Base-by-base conservation (phyloP, 805 yeast genomes). In the Tetrapisispora namnaoensis region DNA sequence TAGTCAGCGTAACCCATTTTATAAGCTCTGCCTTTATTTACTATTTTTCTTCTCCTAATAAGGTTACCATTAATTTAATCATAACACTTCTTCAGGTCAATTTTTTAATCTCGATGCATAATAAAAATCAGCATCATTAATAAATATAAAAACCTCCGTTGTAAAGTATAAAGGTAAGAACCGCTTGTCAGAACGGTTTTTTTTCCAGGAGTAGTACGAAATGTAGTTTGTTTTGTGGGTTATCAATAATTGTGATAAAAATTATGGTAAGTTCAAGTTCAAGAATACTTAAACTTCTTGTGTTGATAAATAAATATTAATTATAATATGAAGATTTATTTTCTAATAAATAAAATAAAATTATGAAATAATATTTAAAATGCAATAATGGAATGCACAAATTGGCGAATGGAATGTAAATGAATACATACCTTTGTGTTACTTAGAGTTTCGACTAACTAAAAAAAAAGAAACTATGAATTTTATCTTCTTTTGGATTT, bases 401-500 rank as follows among this genome's bases (percentile, higher is more conserved):
- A 32, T 32, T 14, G 18, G 21, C n/a, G 4, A n/a, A 36, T 9
- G 7, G 10, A 4, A 18, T 36, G 36, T 34, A 34, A 36, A 32
- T 32, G n/a, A 32, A 32, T 14, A 7, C 35, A 32, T 32, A 14
- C 35, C n/a, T 32, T 6, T 24, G 8, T 24, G 28, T 8, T 24
- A 24, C 5, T 34, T 34, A 34, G 16, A 6, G 17, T 34, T 34
- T 18, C 13, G 22, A n/a, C 9, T 14, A 38, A 38, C 21, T 13
- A 21, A 38, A 38, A 38, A 20, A 18, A 5, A 24, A n/a, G n/a
- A 24, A 24, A 24, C 28, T 8, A 6, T 24, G 28, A 8, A 24
- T 21, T 2, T 37, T 18, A 39, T 28, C n/a, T 46, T 28, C 42
- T 46, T 28, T 41, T 46, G 14, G 45, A 18, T 40, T 30, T 40